These are phyloP conservation scores for Alnus rubra DNA, from an alignment of 306 rosid species.

Conservation along the genomic window DNA sequence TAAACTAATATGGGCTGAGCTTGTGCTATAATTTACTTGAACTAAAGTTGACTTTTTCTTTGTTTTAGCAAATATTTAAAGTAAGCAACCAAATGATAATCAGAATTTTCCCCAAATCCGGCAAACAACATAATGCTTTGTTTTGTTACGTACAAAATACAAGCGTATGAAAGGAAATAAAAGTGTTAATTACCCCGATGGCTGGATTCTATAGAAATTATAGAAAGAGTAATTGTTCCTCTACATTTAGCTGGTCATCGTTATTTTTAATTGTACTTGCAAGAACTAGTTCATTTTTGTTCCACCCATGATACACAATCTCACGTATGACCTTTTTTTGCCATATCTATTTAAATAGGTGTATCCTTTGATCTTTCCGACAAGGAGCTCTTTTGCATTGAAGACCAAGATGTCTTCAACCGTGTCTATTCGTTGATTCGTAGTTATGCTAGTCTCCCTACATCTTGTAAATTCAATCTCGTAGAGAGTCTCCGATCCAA, in stretches of 20 bases:
- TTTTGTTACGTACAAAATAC: no score
- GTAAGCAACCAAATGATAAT: no score
- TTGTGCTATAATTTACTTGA: no score
- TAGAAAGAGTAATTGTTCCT: neutral
- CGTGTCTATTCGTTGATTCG: slow-evolving; percentile 73
- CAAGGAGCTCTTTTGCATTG: slow-evolving; percentile 69
- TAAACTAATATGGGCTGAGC: no score
- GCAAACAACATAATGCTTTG: no score
- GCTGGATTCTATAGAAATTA: neutral
- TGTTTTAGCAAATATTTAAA: no score
- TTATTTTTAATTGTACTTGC: neutral
- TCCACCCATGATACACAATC: neutral
- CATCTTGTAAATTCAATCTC: slow-evolving; percentile 65
- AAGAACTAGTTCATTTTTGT: neutral
- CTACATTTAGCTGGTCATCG: neutral
- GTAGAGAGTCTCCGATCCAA: slow-evolving; percentile 87
- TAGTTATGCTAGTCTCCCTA: slow-evolving; percentile 45
- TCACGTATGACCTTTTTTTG: neutral
- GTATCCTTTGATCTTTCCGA: slow-evolving; percentile 88
- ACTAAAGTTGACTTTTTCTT: no score
- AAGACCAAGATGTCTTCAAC: slow-evolving; percentile 84
- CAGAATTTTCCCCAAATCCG: no score
- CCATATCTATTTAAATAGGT: slow-evolving; percentile 37
- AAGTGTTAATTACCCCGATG: neutral
- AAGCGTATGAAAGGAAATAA: neutral